Evolutionary conservation across 805 yeast genomes (phyloP), one percentile per base, ranked within the genome.

Genomic region (Lipomyces oligophaga): DNA sequence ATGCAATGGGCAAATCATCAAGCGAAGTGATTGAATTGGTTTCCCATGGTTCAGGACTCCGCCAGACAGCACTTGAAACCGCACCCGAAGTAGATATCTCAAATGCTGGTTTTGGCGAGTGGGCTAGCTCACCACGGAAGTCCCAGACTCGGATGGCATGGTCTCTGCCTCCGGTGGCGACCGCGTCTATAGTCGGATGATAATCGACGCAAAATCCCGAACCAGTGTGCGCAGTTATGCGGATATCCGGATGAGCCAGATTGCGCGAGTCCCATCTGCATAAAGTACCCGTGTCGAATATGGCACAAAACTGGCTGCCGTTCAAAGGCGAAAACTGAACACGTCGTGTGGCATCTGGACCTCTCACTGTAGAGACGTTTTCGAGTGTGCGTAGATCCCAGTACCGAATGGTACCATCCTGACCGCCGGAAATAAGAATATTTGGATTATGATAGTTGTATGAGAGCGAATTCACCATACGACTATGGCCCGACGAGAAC

Each of bases 81-180:
- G 96, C 85, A 13, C 83, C 83, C 6, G 93, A 80, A 0, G 94
- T 79, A 54, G 77, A 74, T 11, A 90, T 75, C 11, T 80, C 80
- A 55, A 76, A 76, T 27, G 85, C 90, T 8, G 48, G 21, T 3
- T 43, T 19, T 6, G 33, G 24, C n/a, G 34, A 18, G 2, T 67
- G 73, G 46, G 49, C 58, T 16, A 43, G 60, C 18, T 67, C 74
- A 1, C 67, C 57, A 8, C 64, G 61, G 74, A 79, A 68, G 58
- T 77, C 82, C 90, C 94, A 86, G 2, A 84, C 79, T 51, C 84
- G 86, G 28, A 84, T 71, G 56, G 80, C 81, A 43, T 83, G 82
- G 65, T 93, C 98, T 58, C 97, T 74, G 5, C 98, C 98, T 13
- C 97, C 97, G 18, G 96, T 85, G 4, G 82, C 81, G 18, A 93